Conservation (phyloP, 768 basidiomycete genomes). For the Phylloporus sp. region DNA sequence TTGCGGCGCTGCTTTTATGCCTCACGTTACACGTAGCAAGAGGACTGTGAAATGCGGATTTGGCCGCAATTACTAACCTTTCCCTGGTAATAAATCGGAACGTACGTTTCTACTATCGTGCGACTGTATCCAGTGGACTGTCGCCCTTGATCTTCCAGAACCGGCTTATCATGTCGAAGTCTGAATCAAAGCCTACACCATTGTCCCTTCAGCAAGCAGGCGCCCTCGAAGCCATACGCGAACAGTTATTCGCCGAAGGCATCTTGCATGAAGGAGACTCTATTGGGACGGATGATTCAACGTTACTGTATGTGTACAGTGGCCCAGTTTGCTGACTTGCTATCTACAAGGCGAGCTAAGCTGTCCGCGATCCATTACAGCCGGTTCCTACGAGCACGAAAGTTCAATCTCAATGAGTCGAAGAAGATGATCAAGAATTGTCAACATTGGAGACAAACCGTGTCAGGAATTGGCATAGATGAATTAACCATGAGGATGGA, state of each 20-base stretch:
- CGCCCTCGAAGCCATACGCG: conserved; percentile 47
- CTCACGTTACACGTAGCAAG: not conserved
- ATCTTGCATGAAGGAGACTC: conserved; percentile 58
- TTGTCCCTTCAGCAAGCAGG: conserved; percentile 32
- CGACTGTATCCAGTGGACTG: not conserved
- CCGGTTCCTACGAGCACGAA: conserved; percentile 73
- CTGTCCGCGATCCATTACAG: conserved; percentile 31
- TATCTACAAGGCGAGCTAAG: conserved; percentile 4
- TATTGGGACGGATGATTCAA: conserved; percentile 58
- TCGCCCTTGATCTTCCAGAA: not conserved
- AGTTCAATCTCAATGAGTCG: conserved; percentile 53
- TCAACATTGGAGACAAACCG: conserved; percentile 64
- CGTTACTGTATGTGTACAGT: conserved; percentile 48
- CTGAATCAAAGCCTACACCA: not conserved
- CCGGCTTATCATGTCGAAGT: conserved; percentile 11
- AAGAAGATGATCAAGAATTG: conserved; percentile 66
- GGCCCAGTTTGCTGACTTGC: not conserved
- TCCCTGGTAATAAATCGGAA: not conserved
- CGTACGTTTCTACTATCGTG: not conserved
- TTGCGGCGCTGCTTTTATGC: not conserved
- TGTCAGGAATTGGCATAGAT: conserved; percentile 63
- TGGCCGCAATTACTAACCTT: not conserved
- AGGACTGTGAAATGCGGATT: not conserved
- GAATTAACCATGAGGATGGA: conserved; percentile 58
- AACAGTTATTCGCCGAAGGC: conserved; percentile 48